These are phyloP conservation scores for Huiozyma sinensis DNA, from an alignment of 805 yeast genomes.

Conservation along the genomic window DNA sequence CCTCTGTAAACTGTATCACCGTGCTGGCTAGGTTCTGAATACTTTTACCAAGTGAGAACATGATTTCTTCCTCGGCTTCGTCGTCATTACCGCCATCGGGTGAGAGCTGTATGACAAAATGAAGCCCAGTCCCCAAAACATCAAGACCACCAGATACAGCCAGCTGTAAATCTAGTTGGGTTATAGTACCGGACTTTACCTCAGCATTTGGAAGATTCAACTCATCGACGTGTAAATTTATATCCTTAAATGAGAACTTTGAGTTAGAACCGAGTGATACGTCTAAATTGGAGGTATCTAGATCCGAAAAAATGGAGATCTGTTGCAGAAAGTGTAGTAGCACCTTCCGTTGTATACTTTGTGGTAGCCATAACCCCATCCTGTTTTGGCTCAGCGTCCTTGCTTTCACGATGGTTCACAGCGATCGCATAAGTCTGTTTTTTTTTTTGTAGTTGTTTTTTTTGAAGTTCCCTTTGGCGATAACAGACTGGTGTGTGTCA, in stretches of 20 bases:
- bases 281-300: conserved; percentile 72
- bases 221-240: conserved; percentile 63
- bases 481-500: too few relatives aligned
- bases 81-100: neutral
- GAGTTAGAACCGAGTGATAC: conserved; percentile 58
- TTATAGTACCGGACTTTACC: conserved; percentile 51
- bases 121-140: conserved; percentile 46
- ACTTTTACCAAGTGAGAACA: conserved; percentile 55
- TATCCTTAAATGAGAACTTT: conserved; percentile 43
- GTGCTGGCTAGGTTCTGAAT: conserved; percentile 62
- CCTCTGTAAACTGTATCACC: conserved; percentile 23
- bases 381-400: neutral
- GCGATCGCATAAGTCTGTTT: too few relatives aligned
- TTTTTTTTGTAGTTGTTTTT: too few relatives aligned
- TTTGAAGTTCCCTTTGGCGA: too few relatives aligned
- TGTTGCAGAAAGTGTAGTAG: conserved; percentile 73
- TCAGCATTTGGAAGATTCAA: conserved; percentile 54
- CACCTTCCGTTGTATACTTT: conserved; percentile 71
- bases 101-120: conserved; percentile 20
- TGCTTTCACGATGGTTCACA: too few relatives aligned
- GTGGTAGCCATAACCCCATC: conserved; percentile 58
- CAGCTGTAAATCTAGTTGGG: conserved; percentile 44
- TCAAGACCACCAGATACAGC: conserved; percentile 64
- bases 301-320: conserved; percentile 68
- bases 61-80: neutral